phyloP scores from a whole-genome alignment of 192 early-diverging fungal genomes.

The Coemansia sp. region DNA sequence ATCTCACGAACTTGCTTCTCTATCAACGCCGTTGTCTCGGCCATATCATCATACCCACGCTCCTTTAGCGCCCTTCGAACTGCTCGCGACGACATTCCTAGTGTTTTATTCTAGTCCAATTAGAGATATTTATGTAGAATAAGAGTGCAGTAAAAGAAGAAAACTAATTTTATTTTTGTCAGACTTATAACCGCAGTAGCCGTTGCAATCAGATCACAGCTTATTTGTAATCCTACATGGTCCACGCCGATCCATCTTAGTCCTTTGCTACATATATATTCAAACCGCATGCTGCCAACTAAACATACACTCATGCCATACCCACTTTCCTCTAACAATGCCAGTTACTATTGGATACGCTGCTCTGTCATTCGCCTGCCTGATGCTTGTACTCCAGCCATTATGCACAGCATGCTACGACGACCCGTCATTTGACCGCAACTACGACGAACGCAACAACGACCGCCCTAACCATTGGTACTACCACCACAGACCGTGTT shows the following conservation, averaged over 20 bases:
- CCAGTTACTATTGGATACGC: neutral
- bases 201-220: too few relatives aligned
- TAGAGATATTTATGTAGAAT: neutral
- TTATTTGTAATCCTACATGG: too few relatives aligned
- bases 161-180: too few relatives aligned
- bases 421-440: neutral
- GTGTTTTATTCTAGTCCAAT: neutral
- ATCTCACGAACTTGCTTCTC: constrained; percentile 18
- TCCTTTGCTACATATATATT: too few relatives aligned
- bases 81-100: constrained; percentile 50
- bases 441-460: neutral
- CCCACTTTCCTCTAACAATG: neutral
- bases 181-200: too few relatives aligned
- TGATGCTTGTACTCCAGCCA: neutral
- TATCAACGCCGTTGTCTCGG: constrained; percentile 29
- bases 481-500: neutral
- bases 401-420: neutral
- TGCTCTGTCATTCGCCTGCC: neutral
- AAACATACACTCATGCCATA: neutral
- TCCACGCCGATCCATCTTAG: too few relatives aligned
- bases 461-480: neutral
- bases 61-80: constrained; percentile 41
- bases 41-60: constrained; percentile 50
- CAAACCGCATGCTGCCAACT: neutral
- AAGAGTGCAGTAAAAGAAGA: neutral